Base-by-base conservation (phyloP, 2,329 filamentous ascomycete genomes). In the Aureobasidium sp. region DNA sequence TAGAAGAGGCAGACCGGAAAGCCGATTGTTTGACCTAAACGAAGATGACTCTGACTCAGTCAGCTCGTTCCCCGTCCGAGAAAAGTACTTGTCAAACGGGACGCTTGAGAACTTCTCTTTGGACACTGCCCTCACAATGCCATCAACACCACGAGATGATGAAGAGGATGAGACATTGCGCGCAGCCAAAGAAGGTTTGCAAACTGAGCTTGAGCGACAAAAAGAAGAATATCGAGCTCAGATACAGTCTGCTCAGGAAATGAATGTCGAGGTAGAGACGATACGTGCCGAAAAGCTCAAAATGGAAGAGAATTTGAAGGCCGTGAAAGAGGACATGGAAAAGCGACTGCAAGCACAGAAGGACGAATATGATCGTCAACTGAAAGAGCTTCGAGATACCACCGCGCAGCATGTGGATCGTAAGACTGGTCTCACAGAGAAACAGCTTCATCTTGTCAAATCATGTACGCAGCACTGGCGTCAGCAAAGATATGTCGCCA, bases 41-140 rank as follows among this genome's bases (percentile, higher is more conserved):
- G 67, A 66, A 12, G 90, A 93, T 62, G 94, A 97, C 72, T 85
- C 87, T 60, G 94, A 99, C 67, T 97, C 93, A 0, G 84, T 89
- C 52, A 89, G 87, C 32, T 97, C 93, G 0, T 97, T 92, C 71
- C 88, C 91, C 1, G 81, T 92, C 34, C 84, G 94, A 57, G 94
- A 99, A 69, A 97, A 97, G 71, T 97, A 97, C 74, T 84, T 96
- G 78, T 97, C 92, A 2, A 94, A 89, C 61, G 93, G 93, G 1
- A 72, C 66, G 5, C 82, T 97, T 59, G 94, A 99, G 75, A 97
- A 96, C 72, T 94, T 97, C 70, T 97, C 93, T 1, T 81, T 99
- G 17, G 94, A 99, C 72, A 99, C 94, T 1, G 88, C 87, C 13
- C 81, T 99, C 56, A 99, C 94, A 0, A 92, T 97, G 82, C 94